Evolutionary conservation across 2,329 filamentous ascomycete species (phyloP).

Genomic region (Cladosporium oxysporum): DNA sequence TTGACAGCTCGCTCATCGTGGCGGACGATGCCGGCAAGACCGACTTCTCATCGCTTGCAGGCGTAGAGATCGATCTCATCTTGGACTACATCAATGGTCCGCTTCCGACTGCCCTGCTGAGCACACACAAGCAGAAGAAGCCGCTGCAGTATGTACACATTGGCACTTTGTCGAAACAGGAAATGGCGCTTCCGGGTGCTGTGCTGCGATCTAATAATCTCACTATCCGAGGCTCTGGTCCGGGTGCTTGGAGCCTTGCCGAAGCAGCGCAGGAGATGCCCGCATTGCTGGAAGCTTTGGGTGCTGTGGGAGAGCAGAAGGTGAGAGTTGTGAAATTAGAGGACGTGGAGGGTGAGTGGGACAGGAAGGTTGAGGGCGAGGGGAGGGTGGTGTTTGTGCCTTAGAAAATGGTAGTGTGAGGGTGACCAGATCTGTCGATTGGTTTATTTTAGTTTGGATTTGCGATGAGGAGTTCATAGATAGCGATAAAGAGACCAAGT

Average conservation of each 20-base stretch:
- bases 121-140: conserved; percentile 43
- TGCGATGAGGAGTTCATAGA: neutral
- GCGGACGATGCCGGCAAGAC: conserved; percentile 38
- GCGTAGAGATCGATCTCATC: conserved; percentile 53
- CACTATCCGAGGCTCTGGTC: conserved; percentile 39
- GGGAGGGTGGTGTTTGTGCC: conserved; percentile 13
- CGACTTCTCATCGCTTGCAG: conserved; percentile 45
- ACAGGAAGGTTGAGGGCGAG: conserved; percentile 23
- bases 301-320: conserved; percentile 27
- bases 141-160: conserved; percentile 57
- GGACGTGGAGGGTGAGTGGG: conserved; percentile 32
- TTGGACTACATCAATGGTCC: conserved; percentile 61
- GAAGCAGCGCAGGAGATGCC: conserved; percentile 28
- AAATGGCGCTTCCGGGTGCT: conserved; percentile 45
- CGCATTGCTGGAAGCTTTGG: conserved; percentile 27
- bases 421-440: neutral
- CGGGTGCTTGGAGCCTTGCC: conserved; percentile 32
- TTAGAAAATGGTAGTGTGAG: neutral
- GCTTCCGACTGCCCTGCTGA: conserved; percentile 45
- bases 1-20: conserved; percentile 53
- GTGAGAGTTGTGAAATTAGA: conserved; percentile 29
- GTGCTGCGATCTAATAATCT: conserved; percentile 53
- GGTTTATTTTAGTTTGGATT: neutral
- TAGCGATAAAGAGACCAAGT: neutral
- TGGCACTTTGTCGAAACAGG: conserved; percentile 47